Evolutionary conservation across 2,329 filamentous ascomycete genomes (phyloP).

Genomic region (Aspergillus carbonarius): DNA sequence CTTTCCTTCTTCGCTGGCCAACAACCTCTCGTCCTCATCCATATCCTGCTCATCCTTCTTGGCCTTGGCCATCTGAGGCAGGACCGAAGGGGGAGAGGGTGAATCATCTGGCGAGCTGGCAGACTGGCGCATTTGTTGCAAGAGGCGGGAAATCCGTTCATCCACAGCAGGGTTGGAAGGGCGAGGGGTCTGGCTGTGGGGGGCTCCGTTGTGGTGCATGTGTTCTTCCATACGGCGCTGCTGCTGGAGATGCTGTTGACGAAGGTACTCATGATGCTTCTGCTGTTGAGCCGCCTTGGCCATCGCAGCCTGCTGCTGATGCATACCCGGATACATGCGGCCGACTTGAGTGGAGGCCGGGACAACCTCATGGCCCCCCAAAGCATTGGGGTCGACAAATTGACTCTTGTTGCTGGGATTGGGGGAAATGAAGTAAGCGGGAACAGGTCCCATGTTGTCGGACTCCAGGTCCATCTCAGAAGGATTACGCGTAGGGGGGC

Average conservation of each 20-base stretch:
- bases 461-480: slow-evolving; percentile 69
- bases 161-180: slow-evolving; percentile 70
- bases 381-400: slow-evolving; percentile 72
- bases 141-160: slow-evolving; percentile 88
- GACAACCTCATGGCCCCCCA: slow-evolving; percentile 62
- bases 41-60: slow-evolving; percentile 98
- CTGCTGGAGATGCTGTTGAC: slow-evolving; percentile 56
- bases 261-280: slow-evolving; percentile 58
- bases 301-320: slow-evolving; percentile 80
- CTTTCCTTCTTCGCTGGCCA: slow-evolving; percentile 98
- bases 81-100: slow-evolving; percentile 29
- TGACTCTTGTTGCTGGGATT: slow-evolving; percentile 44
- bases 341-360: slow-evolving; percentile 60
- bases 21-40: slow-evolving; percentile 92
- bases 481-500: slow-evolving; percentile 55
- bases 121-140: slow-evolving; percentile 84
- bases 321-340: slow-evolving; percentile 88
- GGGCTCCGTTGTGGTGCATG: slow-evolving; percentile 24
- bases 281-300: slow-evolving; percentile 71
- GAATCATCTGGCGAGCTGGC: slow-evolving; percentile 58
- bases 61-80: slow-evolving; percentile 68
- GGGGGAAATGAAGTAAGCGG: slow-evolving; percentile 65
- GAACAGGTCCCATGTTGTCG: slow-evolving; percentile 59
- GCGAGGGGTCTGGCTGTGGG: slow-evolving; percentile 35
- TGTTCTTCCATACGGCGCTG: slow-evolving; percentile 29